phyloP scores from a whole-genome alignment of 2,329 filamentous ascomycete genomes.

The Trichoderma cornu-damae region DNA sequence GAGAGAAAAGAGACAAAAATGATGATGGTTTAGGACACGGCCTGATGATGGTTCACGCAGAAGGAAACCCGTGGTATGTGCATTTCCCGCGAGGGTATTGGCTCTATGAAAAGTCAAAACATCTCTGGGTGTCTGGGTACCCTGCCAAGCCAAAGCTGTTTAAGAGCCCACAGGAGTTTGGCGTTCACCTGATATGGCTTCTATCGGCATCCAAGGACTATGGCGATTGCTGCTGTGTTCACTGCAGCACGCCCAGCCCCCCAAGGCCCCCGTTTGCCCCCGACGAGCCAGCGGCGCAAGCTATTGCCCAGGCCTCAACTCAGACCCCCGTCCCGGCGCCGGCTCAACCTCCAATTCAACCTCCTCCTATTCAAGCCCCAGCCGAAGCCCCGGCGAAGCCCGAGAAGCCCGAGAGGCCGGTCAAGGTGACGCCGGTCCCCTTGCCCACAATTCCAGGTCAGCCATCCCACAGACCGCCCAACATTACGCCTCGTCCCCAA shows the following conservation, averaged over 20 bases:
- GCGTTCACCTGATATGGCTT: constrained; percentile 49
- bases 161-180: constrained; percentile 51
- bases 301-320: constrained; percentile 21
- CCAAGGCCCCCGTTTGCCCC: constrained; percentile 23
- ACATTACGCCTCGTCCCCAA: constrained; percentile 22
- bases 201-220: constrained; percentile 44
- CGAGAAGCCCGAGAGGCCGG: constrained; percentile 28
- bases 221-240: constrained; percentile 47
- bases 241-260: constrained; percentile 38
- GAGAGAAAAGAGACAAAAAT: too few species aligned
- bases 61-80: constrained; percentile 42
- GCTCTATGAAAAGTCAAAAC: constrained; percentile 45
- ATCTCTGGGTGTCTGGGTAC: constrained; percentile 47
- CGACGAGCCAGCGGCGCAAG: constrained; percentile 27
- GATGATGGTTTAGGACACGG: constrained; percentile 22
- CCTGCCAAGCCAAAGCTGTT: constrained; percentile 45
- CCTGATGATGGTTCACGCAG: constrained; percentile 23
- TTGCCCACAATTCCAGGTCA: constrained; percentile 34
- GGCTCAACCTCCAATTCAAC: background rate
- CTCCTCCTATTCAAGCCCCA: constrained; percentile 20
- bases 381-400: constrained; percentile 21
- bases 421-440: constrained; percentile 36
- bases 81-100: constrained; percentile 44
- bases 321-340: background rate
- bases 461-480: constrained; percentile 31